These are phyloP conservation scores for Meripilus lineatus DNA, from an alignment of 1,284 basidiomycete genomes.

Conservation along the genomic window DNA sequence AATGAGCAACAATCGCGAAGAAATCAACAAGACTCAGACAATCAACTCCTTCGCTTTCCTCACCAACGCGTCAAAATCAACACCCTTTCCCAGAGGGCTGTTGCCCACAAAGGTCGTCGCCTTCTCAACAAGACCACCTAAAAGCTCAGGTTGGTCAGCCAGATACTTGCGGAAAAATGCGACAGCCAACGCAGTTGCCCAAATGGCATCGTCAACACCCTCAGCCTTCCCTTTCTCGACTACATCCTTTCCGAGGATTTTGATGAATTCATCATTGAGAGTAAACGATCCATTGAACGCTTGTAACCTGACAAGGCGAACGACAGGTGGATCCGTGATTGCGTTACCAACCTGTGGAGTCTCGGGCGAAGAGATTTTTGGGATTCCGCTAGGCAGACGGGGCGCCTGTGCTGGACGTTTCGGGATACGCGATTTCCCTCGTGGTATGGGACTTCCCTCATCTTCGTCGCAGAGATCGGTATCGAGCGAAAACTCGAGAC, in stretches of 20 bases:
- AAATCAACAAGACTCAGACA: too few relatives aligned
- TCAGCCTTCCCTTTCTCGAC: too few relatives aligned
- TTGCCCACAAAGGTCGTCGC: conserved; percentile 4
- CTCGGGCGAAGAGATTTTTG: neutral
- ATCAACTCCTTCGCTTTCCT: conserved; percentile 4
- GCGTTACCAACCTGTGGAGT: too few relatives aligned
- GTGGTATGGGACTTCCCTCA: neutral
- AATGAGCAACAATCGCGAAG: too few relatives aligned
- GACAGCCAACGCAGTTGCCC: conserved; percentile 4
- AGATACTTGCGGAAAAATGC: conserved; percentile 2
- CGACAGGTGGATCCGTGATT: too few relatives aligned
- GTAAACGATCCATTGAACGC: conserved; percentile 9
- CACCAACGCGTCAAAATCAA: conserved; percentile 7
- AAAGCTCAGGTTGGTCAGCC: neutral
- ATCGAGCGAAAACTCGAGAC: neutral
- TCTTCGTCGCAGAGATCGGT: neutral
- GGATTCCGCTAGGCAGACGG: neutral
- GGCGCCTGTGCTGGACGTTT: neutral
- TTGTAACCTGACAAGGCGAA: neutral
- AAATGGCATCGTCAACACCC: conserved; percentile 3
- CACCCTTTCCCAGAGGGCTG: neutral
- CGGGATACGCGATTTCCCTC: neutral
- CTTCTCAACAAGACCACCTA: conserved; percentile 7
- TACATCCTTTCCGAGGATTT: conserved; percentile 8
- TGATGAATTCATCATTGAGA: neutral